Evolutionary conservation across 768 basidiomycete genomes (phyloP).

Genomic region (Baorangia bicolor): DNA sequence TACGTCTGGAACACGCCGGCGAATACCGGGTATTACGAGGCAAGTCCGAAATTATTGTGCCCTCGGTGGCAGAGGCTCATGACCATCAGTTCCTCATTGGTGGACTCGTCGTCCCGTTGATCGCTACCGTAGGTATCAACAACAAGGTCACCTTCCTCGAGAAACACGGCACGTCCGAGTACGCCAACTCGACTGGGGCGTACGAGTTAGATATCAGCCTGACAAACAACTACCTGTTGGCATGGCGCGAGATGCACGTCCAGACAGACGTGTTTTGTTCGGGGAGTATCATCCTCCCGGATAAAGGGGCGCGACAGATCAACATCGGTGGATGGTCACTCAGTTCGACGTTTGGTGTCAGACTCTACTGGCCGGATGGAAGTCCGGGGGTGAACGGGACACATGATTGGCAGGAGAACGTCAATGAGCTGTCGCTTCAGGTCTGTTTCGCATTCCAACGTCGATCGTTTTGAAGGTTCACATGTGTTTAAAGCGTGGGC

Average conservation of each 20-base stretch:
- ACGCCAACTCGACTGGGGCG: constrained; percentile 67
- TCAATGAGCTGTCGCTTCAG: constrained; percentile 56
- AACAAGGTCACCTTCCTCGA: constrained; percentile 81
- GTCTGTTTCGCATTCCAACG: constrained; percentile 30
- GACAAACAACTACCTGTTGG: constrained; percentile 38
- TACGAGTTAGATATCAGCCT: constrained; percentile 74
- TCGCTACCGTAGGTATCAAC: constrained; percentile 76
- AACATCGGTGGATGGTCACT: constrained; percentile 54
- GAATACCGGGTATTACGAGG: constrained; percentile 71
- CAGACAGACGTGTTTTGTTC: constrained; percentile 82
- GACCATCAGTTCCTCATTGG: constrained; percentile 42
- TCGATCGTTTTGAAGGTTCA: not conserved
- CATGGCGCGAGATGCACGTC: constrained; percentile 78
- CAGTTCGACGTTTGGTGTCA: constrained; percentile 68
- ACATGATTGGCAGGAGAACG: constrained; percentile 79
- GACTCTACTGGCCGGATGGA: constrained; percentile 73
- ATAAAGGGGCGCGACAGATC: constrained; percentile 51
- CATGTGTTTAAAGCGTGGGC: constrained; percentile 43
- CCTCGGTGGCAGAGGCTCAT: not conserved
- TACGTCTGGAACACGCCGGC: constrained; percentile 64
- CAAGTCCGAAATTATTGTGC: constrained; percentile 27
- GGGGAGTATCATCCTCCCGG: constrained; percentile 69
- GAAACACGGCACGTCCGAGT: constrained; percentile 65
- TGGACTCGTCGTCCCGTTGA: constrained; percentile 69
- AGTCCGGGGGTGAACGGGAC: constrained; percentile 66